phyloP scores from a whole-genome alignment of 768 basidiomycete genomes.

The Leucocoprinus sp. region DNA sequence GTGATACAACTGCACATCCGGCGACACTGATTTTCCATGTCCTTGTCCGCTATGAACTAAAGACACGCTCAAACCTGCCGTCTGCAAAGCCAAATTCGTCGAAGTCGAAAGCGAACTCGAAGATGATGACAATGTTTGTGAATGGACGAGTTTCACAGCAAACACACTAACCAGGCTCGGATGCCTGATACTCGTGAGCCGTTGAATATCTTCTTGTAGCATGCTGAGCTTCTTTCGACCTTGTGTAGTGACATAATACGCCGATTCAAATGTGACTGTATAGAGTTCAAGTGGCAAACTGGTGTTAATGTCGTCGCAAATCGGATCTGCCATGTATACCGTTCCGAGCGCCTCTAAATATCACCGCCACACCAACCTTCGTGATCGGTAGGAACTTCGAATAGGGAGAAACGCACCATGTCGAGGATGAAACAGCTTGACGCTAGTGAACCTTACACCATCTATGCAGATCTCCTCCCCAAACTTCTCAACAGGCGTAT shows the following conservation, averaged over 20 bases:
- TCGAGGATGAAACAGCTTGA: conserved; percentile 67
- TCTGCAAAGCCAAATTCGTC: too few relatives aligned
- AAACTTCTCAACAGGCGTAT: conserved; percentile 58
- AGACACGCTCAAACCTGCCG: too few relatives aligned
- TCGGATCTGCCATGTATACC: conserved; percentile 65
- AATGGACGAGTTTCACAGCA: conserved; percentile 55
- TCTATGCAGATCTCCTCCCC: conserved; percentile 45
- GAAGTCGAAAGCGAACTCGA: background rate
- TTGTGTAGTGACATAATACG: conserved; percentile 62
- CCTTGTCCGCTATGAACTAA: background rate
- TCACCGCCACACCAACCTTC: too few relatives aligned
- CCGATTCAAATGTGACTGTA: conserved; percentile 54
- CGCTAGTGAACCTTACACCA: conserved; percentile 52
- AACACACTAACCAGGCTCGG: conserved; percentile 59
- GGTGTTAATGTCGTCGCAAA: conserved; percentile 53
- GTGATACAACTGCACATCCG: too few relatives aligned
- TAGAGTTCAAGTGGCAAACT: conserved; percentile 61
- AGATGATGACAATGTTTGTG: conserved; percentile 24
- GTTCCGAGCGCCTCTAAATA: conserved; percentile 53
- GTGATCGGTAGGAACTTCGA: too few relatives aligned
- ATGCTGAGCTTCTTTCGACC: conserved; percentile 66
- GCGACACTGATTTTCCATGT: background rate
- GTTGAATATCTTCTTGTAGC: conserved; percentile 58
- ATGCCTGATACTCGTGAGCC: conserved; percentile 51
- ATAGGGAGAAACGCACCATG: conserved; percentile 40